Evolutionary conservation across 208 protist genomes (phyloP), one percentile per base, ranked within the genome.

Genomic region (Trypanosoma rangeli): DNA sequence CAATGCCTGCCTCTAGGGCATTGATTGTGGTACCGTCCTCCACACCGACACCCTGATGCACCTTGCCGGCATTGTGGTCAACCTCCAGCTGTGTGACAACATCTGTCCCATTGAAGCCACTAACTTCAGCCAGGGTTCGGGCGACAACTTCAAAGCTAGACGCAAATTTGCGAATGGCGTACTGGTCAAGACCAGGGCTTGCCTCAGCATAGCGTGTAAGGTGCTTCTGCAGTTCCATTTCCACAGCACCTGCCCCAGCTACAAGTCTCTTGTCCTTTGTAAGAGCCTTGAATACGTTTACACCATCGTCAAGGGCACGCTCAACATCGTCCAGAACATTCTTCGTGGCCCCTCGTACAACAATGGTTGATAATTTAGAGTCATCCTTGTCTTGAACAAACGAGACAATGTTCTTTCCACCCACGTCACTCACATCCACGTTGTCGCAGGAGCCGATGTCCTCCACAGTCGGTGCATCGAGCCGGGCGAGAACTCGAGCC

Each of bases 281-380:
- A 44, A 99, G 76, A 5, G 92, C 86, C 87, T 99, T 99, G 85
- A 97, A 99, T 8, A 98, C 91, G 82, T 99, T 99, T 26, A 99
- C 97, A 53, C 97, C 98, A 82, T 99, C 98, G 70, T 99, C 98
- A 82, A 98, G 88, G 24, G 97, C 94, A 39, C 94, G 89, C 83
- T 98, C 93, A 22, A 98, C 88, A 70, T 99, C 98, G 68, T 99
- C 98, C 18, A 99, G 84, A 67, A 99, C 76, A 76, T 99, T 99
- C 65, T 98, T 78, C 48, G 99, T 99, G 13, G 98, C 94, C 61
- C 98, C 98, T 48, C 99, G 95, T 22, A 99, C 84, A 54, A 99
- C 85, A 68, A 99, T 98, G 13, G 99, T 99, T 9, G 98, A 97
- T 20, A 99, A 77, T 73, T 93, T 88, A 33, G 90, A 97, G 60